Base-by-base conservation (phyloP, 2,329 filamentous ascomycete genomes). In the Fusarium concolor region DNA sequence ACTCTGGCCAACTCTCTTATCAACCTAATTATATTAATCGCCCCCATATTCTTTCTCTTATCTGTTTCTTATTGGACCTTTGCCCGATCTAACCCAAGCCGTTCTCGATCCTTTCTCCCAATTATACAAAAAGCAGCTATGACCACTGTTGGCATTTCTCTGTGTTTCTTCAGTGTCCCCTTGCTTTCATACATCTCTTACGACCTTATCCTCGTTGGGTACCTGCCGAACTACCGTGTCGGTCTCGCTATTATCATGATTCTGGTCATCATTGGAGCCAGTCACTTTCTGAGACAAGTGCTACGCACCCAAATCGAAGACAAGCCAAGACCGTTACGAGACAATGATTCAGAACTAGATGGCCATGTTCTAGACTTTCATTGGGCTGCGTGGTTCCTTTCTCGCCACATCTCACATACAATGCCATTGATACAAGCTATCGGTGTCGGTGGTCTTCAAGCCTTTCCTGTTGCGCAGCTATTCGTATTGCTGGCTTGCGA, bases 111-210 rank as follows among this genome's bases (percentile, higher is more conserved):
- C 6, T 18, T 20, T 39, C 20, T 33, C 17, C 38, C 26, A 3
- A 11, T 56, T 1, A 6, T 38, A 2, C 35, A 56, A 5, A 56
- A 51, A 47, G 52, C 52, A 14, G 44, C 11, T 22, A 17, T 17
- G 12, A 33, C 52, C 3, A 56, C 52, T 4, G 17, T 51, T 2
- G 44, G 52, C 11, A 11, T 51, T 10, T 44, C 52, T n/a, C 45
- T 56, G 7, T 56, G 33, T 28, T 51, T 56, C 17, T 56, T 56
- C 2, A 56, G 44, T 12, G 44, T 56, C 9, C 44, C 52, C 0
- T 22, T 56, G 6, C 33, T 56, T 12, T 39, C 52, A 2, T 56
- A 50, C 18, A 26, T 56, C 24, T 50, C 52, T 2, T 51, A 50
- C 6, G 52, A 56, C 20, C 43, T 56, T 11, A 50, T 56, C 0